Base-by-base conservation (phyloP, 495 filamentous ascomycete genomes). In the Penicillium bovifimosum region DNA sequence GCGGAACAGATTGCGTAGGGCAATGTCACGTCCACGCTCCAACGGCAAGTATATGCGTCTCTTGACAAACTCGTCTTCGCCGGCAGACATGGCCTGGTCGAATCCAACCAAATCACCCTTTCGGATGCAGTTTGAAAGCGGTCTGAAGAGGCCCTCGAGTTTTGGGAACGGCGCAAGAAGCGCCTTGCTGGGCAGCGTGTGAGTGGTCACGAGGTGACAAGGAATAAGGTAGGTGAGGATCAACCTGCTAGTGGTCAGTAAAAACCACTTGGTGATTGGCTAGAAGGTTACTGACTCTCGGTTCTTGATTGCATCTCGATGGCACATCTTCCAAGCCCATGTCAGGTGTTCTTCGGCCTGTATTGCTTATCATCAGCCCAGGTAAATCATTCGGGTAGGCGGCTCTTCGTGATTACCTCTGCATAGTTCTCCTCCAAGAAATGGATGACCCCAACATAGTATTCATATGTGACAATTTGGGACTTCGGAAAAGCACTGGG, bases 191-290 rank as follows among this genome's bases (percentile, higher is more conserved):
- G 93, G 95, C 1, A 97, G 80, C 0, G 79, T 86, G 66, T 95
- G 91, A 0, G 83, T 87, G 9, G 87, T 96, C 35, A 96, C 79
- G 29, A 98, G 82, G 47, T 86, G 88, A 53, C 89, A 95, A 1
- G 93, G 93, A 46, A 98, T 87, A 16, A 98, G 83, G 58, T 98
- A 97, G 2, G 88, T 95, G n/a, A 97, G 78, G 53, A 98, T 96
- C 39, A 95, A 75, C 62, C 88, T 95, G 54, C 0, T 36, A 10
- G 13, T 26, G 6, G 6, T 77, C 45, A 77, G 71, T 59, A 16
- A 27, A 42, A 31, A 28, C 9, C 1, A 87, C 72, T 62, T 83
- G 90, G 51, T 0, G 24, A 11, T 13, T 32, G 1, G n/a, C 49
- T 76, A 48, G 13, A 36, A 11, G 17, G n/a, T 14, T 17, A 75